Conservation (phyloP, 768 basidiomycete genomes). For the Naganishia onofrii region DNA sequence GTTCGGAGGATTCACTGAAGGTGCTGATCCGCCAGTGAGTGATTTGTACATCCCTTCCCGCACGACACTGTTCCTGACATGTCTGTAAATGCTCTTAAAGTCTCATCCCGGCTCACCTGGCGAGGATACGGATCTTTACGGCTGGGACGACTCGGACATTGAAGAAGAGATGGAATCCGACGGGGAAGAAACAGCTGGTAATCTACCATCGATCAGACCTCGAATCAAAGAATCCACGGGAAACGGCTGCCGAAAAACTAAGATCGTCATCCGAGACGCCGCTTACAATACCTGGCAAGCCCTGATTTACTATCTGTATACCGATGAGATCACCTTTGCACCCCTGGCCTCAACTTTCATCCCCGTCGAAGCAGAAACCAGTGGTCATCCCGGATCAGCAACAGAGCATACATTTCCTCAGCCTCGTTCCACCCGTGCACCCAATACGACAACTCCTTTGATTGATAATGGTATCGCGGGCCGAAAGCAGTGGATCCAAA, state of each 20-base stretch:
- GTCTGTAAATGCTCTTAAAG: background rate
- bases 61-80: too few species aligned
- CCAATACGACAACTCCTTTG: background rate
- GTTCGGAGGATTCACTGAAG: constrained; percentile 37
- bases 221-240: background rate
- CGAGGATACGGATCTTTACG: constrained; percentile 27
- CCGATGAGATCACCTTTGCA: constrained; percentile 77
- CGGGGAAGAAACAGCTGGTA: background rate
- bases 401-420: background rate
- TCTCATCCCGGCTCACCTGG: constrained; percentile 13
- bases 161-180: constrained; percentile 41
- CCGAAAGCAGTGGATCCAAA: constrained; percentile 68
- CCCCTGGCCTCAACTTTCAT: constrained; percentile 59
- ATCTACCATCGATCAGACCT: background rate
- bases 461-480: constrained; percentile 43
- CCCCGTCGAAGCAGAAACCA: constrained; percentile 47
- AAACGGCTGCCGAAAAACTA: constrained; percentile 59
- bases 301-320: constrained; percentile 79
- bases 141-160: constrained; percentile 43
- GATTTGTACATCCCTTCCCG: background rate
- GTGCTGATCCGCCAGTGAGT: constrained; percentile 23
- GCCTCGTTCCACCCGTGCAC: constrained; percentile 19
- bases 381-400: constrained; percentile 20
- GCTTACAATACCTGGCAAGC: constrained; percentile 66
- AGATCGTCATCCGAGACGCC: constrained; percentile 61